Evolutionary conservation across 768 basidiomycete genomes (phyloP).

Genomic region (Lentinula edodes): DNA sequence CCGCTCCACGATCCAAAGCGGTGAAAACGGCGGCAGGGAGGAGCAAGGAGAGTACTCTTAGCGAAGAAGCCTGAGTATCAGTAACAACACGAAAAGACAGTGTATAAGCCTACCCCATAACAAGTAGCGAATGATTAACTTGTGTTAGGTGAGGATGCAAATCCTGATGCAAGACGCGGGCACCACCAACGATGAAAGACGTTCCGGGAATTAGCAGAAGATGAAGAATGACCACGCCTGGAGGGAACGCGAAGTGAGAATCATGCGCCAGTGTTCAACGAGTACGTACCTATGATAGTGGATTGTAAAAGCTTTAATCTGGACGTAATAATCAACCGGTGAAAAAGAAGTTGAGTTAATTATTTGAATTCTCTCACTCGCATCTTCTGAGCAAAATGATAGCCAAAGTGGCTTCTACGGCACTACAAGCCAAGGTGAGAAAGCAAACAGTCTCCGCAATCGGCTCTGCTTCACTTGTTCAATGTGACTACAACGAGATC

Average conservation of each 20-base stretch:
- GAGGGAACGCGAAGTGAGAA: neutral
- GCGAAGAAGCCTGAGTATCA: neutral
- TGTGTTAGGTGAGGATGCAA: conserved; percentile 61
- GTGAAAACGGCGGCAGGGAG: conserved; percentile 67
- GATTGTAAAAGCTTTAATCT: conserved; percentile 64
- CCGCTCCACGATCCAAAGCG: conserved; percentile 37
- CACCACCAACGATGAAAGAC: conserved; percentile 68
- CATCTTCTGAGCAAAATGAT: conserved; percentile 65
- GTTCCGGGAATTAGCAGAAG: conserved; percentile 66
- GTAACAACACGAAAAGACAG: neutral
- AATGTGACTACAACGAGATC: conserved; percentile 62
- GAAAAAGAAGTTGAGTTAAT: no score
- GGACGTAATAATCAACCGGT: neutral
- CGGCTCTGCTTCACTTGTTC: conserved; percentile 46
- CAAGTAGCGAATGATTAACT: conserved; percentile 64
- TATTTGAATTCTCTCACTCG: conserved; percentile 40
- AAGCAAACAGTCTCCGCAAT: neutral
- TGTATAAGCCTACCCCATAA: conserved; percentile 48
- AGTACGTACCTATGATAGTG: conserved; percentile 53
- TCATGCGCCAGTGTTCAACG: neutral
- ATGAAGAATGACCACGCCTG: conserved; percentile 70
- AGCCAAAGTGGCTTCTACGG: conserved; percentile 67
- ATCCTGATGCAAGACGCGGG: conserved; percentile 60
- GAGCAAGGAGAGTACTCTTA: conserved; percentile 54
- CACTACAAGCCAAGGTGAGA: conserved; percentile 26